phyloP scores from a whole-genome alignment of 768 basidiomycete species.

The Phlegmacium glaucopus region DNA sequence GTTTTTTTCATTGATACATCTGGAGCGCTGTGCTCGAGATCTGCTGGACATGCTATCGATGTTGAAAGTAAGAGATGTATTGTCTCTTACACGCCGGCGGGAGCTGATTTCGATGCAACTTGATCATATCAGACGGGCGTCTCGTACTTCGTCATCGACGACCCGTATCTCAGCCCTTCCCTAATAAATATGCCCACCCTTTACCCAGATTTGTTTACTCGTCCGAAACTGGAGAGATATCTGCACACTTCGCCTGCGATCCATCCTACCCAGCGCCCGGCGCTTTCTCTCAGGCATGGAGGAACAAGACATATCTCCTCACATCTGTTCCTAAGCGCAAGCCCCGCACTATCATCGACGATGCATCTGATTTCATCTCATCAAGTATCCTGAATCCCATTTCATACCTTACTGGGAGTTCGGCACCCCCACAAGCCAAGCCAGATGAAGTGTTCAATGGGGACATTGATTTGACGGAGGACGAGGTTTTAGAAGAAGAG shows the following conservation, averaged over 20 bases:
- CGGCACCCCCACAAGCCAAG: conserved; percentile 37
- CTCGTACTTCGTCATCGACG: conserved; percentile 76
- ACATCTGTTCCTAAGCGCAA: conserved; percentile 64
- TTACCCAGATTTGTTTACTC: conserved; percentile 68
- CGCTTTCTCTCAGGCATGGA: conserved; percentile 47
- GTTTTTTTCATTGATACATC: conserved; percentile 82
- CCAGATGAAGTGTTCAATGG: conserved; percentile 67
- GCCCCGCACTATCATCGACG: conserved; percentile 66
- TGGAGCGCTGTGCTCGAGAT: conserved; percentile 73
- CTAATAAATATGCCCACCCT: conserved; percentile 74
- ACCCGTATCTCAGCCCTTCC: conserved; percentile 73
- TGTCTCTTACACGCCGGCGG: neutral
- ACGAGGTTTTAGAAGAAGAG: conserved; percentile 78
- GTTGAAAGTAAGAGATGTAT: conserved; percentile 51
- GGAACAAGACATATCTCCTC: conserved; percentile 55
- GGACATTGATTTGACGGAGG: conserved; percentile 70
- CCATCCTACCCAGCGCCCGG: conserved; percentile 54
- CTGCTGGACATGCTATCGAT: conserved; percentile 80
- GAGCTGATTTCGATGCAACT: neutral
- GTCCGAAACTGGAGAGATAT: conserved; percentile 52
- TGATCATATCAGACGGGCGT: conserved; percentile 43
- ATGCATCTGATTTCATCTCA: conserved; percentile 65
- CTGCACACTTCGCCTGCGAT: conserved; percentile 56
- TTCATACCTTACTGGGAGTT: conserved; percentile 43
- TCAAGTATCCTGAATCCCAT: conserved; percentile 59